phyloP scores from a whole-genome alignment of 805 yeast genomes.

The Lachancea lanzarotensis region DNA sequence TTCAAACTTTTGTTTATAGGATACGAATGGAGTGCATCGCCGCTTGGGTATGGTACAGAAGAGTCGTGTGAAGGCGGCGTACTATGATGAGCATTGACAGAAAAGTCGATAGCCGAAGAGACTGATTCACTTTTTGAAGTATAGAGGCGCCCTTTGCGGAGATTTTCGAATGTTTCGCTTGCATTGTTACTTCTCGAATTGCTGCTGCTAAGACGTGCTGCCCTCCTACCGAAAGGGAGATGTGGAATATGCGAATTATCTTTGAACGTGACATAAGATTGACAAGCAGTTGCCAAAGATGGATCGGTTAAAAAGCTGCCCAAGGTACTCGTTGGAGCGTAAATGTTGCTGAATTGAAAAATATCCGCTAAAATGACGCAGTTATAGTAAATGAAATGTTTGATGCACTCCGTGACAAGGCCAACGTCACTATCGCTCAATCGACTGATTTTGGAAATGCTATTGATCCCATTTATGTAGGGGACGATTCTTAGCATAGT shows the following conservation, averaged over 20 bases:
- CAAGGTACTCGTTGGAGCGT: constrained; percentile 80
- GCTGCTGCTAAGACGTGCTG: constrained; percentile 10
- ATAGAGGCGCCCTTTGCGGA: neutral
- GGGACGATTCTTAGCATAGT: constrained; percentile 87
- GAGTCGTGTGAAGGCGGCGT: constrained; percentile 8
- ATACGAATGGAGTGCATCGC: constrained; percentile 4
- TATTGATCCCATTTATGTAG: constrained; percentile 80
- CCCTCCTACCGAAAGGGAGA: constrained; percentile 29
- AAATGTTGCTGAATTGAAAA: constrained; percentile 81
- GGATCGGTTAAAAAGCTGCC: constrained; percentile 58
- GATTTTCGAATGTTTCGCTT: constrained; percentile 1
- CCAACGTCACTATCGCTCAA: constrained; percentile 74
- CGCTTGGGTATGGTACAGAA: constrained; percentile 1
- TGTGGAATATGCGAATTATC: constrained; percentile 27
- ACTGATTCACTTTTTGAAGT: neutral
- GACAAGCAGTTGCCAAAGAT: constrained; percentile 74
- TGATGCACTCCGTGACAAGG: constrained; percentile 79
- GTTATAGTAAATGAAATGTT: constrained; percentile 83
- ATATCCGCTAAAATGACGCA: constrained; percentile 79
- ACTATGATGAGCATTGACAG: neutral
- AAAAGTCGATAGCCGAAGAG: constrained; percentile 1
- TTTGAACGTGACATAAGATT: constrained; percentile 61
- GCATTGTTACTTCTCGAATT: neutral
- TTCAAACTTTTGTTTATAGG: constrained; percentile 4
- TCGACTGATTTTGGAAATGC: constrained; percentile 67